Evolutionary conservation across 2,329 filamentous ascomycete species (phyloP).

Genomic region (Chlorencoelia australis): DNA sequence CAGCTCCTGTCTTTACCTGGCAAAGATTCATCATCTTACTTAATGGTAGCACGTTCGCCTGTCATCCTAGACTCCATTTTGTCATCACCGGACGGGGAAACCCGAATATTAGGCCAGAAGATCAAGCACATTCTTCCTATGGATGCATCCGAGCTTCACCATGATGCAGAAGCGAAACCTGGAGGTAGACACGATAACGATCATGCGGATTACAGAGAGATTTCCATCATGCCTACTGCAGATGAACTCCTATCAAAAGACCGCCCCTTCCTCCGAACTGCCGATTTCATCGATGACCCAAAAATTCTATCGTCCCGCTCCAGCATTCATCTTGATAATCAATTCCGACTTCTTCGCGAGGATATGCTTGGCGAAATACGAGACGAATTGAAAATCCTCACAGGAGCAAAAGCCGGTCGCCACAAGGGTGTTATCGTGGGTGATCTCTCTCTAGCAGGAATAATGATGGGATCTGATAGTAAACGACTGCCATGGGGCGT

Average conservation of each 20-base stretch:
- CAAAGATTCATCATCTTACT: constrained; percentile 16
- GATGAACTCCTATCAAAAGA: constrained; percentile 50
- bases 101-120: constrained; percentile 31
- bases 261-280: constrained; percentile 43
- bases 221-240: constrained; percentile 54
- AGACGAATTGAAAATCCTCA: constrained; percentile 45
- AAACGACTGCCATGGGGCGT: constrained; percentile 29
- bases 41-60: constrained; percentile 22
- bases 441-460: constrained; percentile 9
- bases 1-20: constrained; percentile 33
- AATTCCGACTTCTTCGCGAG: constrained; percentile 61
- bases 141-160: constrained; percentile 7
- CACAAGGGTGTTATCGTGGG: constrained; percentile 31
- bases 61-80: constrained; percentile 17
- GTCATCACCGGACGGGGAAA: constrained; percentile 13
- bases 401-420: constrained; percentile 37
- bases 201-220: constrained; percentile 46
- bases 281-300: constrained; percentile 37
- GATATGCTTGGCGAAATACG: constrained; percentile 60
- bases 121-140: constrained; percentile 31
- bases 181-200: constrained; percentile 71
- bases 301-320: constrained; percentile 29
- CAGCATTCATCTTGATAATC: constrained; percentile 52
- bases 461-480: constrained; percentile 13
- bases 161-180: constrained; percentile 26